A percentile compares a stretch with the other conserved stretches of the same genome.
Conservation (phyloP, 805 yeast species). For the Saccharomycopsis oosterbeekiorum region DNA sequence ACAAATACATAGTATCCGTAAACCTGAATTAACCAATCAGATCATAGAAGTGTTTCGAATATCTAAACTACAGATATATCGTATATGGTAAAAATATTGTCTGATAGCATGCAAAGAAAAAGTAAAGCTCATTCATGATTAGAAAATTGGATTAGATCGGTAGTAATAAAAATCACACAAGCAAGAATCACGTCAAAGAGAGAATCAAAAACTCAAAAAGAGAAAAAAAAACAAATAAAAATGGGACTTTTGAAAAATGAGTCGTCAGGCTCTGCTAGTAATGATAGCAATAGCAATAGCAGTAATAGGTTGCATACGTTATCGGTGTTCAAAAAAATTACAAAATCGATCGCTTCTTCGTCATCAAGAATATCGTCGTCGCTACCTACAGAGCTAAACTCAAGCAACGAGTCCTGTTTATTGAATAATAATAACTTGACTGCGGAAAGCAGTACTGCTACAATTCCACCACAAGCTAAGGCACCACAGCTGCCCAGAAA, state of each 20-base stretch:
- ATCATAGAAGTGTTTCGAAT: no score
- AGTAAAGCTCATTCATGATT: no score
- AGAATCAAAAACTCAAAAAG: no score
- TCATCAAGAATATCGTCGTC: background rate
- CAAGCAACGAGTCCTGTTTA: background rate
- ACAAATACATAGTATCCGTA: no score
- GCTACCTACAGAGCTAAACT: background rate
- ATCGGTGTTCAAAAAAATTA: background rate
- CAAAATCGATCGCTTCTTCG: background rate
- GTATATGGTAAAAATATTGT: no score
- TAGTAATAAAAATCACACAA: no score
- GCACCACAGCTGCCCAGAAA: slow-evolving; percentile 1
- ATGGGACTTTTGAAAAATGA: background rate
- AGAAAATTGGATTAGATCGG: no score
- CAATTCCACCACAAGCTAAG: background rate
- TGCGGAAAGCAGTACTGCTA: background rate
- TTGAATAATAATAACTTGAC: background rate
- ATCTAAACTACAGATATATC: no score
- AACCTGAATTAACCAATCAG: no score
- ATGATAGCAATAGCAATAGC: background rate
- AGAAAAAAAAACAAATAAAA: no score
- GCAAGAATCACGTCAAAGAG: background rate
- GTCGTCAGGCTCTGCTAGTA: background rate
- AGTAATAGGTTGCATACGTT: background rate
- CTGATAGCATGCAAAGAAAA: no score